Evolutionary conservation across 2,329 filamentous ascomycete genomes (phyloP).

Genomic region (Nothophoma quercina): DNA sequence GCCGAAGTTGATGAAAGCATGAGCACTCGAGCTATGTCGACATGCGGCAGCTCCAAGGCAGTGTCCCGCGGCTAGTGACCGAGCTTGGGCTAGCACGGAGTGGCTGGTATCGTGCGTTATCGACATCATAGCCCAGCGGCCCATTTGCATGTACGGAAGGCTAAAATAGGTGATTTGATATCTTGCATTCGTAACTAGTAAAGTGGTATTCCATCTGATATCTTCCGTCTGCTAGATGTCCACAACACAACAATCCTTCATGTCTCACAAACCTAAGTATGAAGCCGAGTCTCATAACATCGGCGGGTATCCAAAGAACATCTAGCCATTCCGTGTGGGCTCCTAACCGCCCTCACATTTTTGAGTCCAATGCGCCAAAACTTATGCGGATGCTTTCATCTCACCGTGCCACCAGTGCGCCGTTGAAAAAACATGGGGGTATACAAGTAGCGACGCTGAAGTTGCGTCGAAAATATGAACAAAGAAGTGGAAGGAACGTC

Average conservation of each 20-base stretch:
- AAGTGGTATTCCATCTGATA: not conserved
- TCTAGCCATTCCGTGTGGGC: slow-evolving; percentile 10
- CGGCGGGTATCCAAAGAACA: slow-evolving; percentile 40
- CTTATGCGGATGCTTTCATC: slow-evolving; percentile 35
- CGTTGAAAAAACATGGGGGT: slow-evolving; percentile 29
- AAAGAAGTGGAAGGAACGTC: slow-evolving; percentile 24
- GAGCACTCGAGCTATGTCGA: slow-evolving; percentile 30
- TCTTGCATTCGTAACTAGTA: slow-evolving; percentile 8
- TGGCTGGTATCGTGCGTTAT: slow-evolving; percentile 14
- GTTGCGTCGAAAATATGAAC: slow-evolving; percentile 29
- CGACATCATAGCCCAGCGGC: not conserved
- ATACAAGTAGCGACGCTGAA: slow-evolving; percentile 32
- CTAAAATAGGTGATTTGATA: not conserved
- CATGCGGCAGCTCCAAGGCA: slow-evolving; percentile 13
- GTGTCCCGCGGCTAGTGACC: slow-evolving; percentile 10
- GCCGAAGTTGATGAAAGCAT: slow-evolving; percentile 37
- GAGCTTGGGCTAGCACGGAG: slow-evolving; percentile 9
- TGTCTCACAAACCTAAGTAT: slow-evolving; percentile 14
- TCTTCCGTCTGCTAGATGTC: not conserved
- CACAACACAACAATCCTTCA: not conserved
- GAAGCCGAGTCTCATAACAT: slow-evolving; percentile 31
- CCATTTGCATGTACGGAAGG: not conserved
- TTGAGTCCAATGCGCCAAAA: slow-evolving; percentile 31
- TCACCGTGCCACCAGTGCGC: slow-evolving; percentile 30
- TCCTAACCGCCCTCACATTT: slow-evolving; percentile 23